These are phyloP conservation scores for Candida yuanshanica DNA, from an alignment of 805 yeast genomes.

Conservation along the genomic window DNA sequence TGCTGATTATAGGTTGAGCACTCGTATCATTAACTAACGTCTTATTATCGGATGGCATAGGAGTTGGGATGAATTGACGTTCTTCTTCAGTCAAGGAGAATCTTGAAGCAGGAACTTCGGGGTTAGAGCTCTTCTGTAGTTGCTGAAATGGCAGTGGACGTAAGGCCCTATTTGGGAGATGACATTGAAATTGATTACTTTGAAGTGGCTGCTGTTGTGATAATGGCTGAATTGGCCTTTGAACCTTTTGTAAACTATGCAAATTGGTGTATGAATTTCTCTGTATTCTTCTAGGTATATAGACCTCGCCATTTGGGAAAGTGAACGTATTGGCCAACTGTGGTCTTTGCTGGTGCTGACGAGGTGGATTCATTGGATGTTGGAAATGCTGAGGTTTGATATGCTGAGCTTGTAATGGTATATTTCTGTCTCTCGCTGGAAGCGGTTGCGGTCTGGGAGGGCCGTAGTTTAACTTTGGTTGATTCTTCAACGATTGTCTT, in stretches of 20 bases:
- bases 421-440: neutral
- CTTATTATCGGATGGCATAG: neutral
- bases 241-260: neutral
- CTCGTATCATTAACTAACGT: neutral
- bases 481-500: slow-evolving; percentile 2
- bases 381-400: slow-evolving; percentile 5
- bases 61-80: neutral
- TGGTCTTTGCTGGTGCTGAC: slow-evolving; percentile 6
- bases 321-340: slow-evolving; percentile 16
- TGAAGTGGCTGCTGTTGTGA: neutral
- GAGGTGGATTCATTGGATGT: slow-evolving; percentile 1
- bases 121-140: too few relatives aligned
- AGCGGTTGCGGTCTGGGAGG: neutral
- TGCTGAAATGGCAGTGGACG: too few relatives aligned
- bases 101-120: too few relatives aligned
- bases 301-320: slow-evolving; percentile 26
- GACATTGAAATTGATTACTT: too few relatives aligned
- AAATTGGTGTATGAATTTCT: slow-evolving; percentile 9
- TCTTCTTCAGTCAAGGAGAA: neutral
- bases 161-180: too few relatives aligned
- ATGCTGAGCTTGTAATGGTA: slow-evolving; percentile 8
- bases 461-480: neutral
- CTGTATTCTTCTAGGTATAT: slow-evolving; percentile 24
- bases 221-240: neutral
- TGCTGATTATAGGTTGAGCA: neutral